Percentiles rank a stretch among this genome's conserved stretches.
phyloP scores from a whole-genome alignment of 345 rosid genomes.

The Ceriops zippeliana region DNA sequence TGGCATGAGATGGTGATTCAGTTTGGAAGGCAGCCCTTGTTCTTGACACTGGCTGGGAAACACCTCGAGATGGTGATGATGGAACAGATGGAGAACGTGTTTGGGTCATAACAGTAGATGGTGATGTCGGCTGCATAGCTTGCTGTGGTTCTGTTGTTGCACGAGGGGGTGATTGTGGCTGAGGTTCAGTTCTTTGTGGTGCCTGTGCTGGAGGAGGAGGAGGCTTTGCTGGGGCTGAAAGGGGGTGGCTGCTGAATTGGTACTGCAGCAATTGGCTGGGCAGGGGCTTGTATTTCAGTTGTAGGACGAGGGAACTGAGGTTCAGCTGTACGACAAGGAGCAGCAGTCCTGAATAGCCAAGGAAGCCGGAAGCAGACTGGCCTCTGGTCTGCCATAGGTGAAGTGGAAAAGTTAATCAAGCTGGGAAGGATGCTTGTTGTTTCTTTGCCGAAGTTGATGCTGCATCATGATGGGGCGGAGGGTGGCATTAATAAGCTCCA shows the following conservation, averaged over 20 bases:
- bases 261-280: slow-evolving; percentile 23
- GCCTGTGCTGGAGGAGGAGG: slow-evolving; percentile 20
- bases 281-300: slow-evolving; percentile 27
- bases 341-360: slow-evolving; percentile 36
- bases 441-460: neutral
- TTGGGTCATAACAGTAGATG: slow-evolving; percentile 19
- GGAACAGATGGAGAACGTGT: slow-evolving; percentile 17
- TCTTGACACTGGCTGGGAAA: slow-evolving; percentile 19
- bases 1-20: slow-evolving; percentile 30
- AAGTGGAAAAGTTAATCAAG: neutral
- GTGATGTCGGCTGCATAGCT: slow-evolving; percentile 5
- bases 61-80: slow-evolving; percentile 22
- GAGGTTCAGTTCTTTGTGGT: slow-evolving; percentile 21
- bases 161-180: slow-evolving; percentile 13
- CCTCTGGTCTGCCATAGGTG: slow-evolving; percentile 44
- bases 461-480: neutral
- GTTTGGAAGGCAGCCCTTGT: slow-evolving; percentile 12
- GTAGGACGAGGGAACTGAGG: slow-evolving; percentile 29
- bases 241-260: slow-evolving; percentile 38
- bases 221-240: slow-evolving; percentile 25
- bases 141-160: slow-evolving; percentile 4
- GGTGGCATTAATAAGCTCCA: slow-evolving; percentile 20
- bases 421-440: neutral
- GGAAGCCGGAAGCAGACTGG: slow-evolving; percentile 55
- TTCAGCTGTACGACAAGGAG: slow-evolving; percentile 15